Percentiles rank a stretch among this genome's conserved stretches.
Conservation (phyloP, 2,329 filamentous ascomycete species). For the Calonectria hawksworthii region DNA sequence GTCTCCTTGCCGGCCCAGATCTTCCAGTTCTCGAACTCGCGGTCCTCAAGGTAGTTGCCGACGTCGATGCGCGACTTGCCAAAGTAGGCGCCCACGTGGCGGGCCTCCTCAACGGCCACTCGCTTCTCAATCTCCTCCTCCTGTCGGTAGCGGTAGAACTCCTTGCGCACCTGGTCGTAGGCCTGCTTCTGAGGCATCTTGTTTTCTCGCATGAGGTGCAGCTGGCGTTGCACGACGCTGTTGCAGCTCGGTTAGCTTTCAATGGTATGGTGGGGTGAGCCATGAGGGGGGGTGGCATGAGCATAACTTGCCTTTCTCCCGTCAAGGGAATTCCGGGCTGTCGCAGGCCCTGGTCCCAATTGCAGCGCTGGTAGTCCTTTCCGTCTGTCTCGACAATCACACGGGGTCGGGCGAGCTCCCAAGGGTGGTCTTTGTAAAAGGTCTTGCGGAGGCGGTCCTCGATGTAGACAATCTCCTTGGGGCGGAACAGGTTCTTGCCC, state of each 20-base stretch:
- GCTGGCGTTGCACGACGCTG: conserved; percentile 93
- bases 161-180: conserved; percentile 88
- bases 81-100: conserved; percentile 89
- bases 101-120: conserved; percentile 89
- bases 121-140: conserved; percentile 85
- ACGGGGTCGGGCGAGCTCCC: conserved; percentile 92
- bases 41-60: conserved; percentile 86
- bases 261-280: background rate
- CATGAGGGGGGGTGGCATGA: background rate
- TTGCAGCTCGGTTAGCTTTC: conserved; percentile 32
- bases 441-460: conserved; percentile 85
- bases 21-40: conserved; percentile 88
- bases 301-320: conserved; percentile 66
- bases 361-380: conserved; percentile 79
- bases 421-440: conserved; percentile 96
- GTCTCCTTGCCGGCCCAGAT: conserved; percentile 74
- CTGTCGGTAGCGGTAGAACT: conserved; percentile 91
- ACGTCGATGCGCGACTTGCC: conserved; percentile 82
- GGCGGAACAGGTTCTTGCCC: conserved; percentile 84
- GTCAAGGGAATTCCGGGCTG: conserved; percentile 84
- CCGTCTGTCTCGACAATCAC: conserved; percentile 89
- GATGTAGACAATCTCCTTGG: conserved; percentile 81
- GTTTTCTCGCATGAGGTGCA: conserved; percentile 82
- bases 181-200: conserved; percentile 75
- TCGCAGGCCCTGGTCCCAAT: conserved; percentile 83